Evolutionary conservation across 139 green algal species (phyloP), one percentile per base, ranked within the genome.

Genomic region (Chlorokybus atmophyticus): DNA sequence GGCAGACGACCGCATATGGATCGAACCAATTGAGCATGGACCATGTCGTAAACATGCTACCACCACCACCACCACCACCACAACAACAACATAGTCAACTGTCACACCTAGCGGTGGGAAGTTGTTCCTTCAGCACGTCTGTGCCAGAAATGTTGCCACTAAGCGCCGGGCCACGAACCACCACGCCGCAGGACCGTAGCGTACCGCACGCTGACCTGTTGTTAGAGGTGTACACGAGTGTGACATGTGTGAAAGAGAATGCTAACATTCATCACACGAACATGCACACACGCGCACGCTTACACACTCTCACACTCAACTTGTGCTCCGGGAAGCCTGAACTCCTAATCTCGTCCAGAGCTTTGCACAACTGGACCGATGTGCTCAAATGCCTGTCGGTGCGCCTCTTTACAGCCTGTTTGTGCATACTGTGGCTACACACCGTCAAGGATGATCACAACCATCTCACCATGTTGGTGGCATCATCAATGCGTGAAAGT

Each of bases 171-270:
- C 86, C 88, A 1, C 73, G 50, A 30, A 96, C 67, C 21, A 89
- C 86, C 27, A 96, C 74, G 0, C 88, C 88, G 67, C 86, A 95
- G 14, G 88, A 95, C 88, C 1, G 88, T 96, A 5, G 88, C 88
- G 60, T 96, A 96, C 23, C 67, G 35, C 35, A 44, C 35, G 14
- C 35, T 44, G 10, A 44, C 35, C 35, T n/a, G n/a, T n/a, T n/a
- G n/a, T n/a, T n/a, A n/a, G n/a, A n/a, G n/a, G n/a, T n/a, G n/a
- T n/a, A n/a, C n/a, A n/a, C n/a, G n/a, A n/a, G n/a, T n/a, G n/a
- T n/a, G n/a, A n/a, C n/a, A n/a, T n/a, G n/a, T n/a, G n/a, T n/a
- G n/a, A n/a, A n/a, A n/a, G n/a, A n/a, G n/a, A n/a, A n/a, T n/a
- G n/a, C n/a, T n/a, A n/a, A n/a, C n/a, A n/a, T n/a, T n/a, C n/a